Evolutionary conservation across 2,329 filamentous ascomycete genomes (phyloP).

Genomic region (Lachnellula arida): DNA sequence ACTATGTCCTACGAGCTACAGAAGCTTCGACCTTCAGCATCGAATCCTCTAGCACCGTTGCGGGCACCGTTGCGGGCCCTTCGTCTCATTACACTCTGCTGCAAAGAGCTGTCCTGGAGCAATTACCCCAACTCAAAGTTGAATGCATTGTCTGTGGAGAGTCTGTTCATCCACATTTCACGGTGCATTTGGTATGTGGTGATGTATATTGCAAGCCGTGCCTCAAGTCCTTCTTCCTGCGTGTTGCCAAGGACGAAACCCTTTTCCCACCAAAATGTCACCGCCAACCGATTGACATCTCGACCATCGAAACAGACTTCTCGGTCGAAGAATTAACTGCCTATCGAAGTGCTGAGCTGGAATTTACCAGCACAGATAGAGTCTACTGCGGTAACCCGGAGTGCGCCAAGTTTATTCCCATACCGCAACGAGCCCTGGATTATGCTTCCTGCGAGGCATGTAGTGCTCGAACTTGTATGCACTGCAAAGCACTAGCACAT

Average conservation of each 20-base stretch:
- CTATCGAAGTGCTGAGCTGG: conserved; percentile 16
- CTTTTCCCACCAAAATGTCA: conserved; percentile 24
- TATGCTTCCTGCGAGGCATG: conserved; percentile 13
- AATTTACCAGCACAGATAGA: conserved; percentile 22
- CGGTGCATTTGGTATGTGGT: conserved; percentile 19
- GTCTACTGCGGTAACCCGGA: conserved; percentile 18
- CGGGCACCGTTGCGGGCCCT: conserved; percentile 16
- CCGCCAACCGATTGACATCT: conserved; percentile 17
- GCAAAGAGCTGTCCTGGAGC: conserved; percentile 19
- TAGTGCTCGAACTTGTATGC: conserved; percentile 16
- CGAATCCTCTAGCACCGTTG: conserved; percentile 10
- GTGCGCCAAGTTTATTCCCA: conserved; percentile 18
- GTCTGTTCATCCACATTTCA: conserved; percentile 17
- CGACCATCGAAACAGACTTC: conserved; percentile 19
- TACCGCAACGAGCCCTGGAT: conserved; percentile 9
- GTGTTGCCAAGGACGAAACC: conserved; percentile 21
- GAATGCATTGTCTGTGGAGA: conserved; percentile 23
- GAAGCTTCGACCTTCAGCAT: conserved; percentile 18
- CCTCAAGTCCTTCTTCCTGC: conserved; percentile 22
- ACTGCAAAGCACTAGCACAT: conserved; percentile 17
- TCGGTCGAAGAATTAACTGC: conserved; percentile 16
- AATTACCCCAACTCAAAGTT: conserved; percentile 21
- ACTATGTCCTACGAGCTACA: conserved; percentile 16
- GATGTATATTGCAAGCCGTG: conserved; percentile 24
- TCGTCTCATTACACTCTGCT: conserved; percentile 12